These are phyloP conservation scores for Aureococcus anophagefferens DNA, from an alignment of 108 stramenopile genomes.

Conservation along the genomic window DNA sequence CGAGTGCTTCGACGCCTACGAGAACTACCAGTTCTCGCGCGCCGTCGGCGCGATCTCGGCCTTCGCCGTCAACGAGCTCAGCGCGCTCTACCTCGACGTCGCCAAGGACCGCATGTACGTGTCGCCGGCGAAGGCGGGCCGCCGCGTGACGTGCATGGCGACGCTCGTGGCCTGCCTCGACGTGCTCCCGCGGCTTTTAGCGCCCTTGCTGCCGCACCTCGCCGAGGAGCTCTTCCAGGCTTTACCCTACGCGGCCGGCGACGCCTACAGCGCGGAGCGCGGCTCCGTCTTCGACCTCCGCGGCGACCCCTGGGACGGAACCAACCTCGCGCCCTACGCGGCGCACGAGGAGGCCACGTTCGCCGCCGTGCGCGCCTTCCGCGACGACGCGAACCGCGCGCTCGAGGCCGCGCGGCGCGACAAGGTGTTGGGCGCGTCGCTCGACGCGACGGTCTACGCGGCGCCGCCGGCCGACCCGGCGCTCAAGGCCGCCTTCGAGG, in stretches of 20 bases:
- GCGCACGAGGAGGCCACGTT: constrained; percentile 53
- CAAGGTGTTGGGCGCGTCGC: constrained; percentile 74
- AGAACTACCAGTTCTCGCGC: constrained; percentile 69
- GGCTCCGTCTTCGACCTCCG: not conserved
- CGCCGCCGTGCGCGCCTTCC: constrained; percentile 54
- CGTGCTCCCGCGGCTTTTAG: constrained; percentile 68
- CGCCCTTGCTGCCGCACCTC: constrained; percentile 90
- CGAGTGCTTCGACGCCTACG: constrained; percentile 75
- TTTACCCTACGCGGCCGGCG: not conserved
- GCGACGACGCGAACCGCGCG: constrained; percentile 76
- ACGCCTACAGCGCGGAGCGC: not conserved
- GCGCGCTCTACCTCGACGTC: constrained; percentile 91
- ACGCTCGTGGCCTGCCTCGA: constrained; percentile 70
- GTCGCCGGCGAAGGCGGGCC: constrained; percentile 65
- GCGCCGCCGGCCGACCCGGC: constrained; percentile 32
- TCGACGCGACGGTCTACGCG: constrained; percentile 66
- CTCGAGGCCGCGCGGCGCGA: constrained; percentile 65
- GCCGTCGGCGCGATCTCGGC: constrained; percentile 71
- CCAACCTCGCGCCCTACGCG: constrained; percentile 26
- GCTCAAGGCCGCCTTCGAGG: constrained; percentile 19
- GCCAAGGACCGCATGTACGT: constrained; percentile 95
- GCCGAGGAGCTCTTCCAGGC: constrained; percentile 91
- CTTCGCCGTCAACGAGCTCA: constrained; percentile 80
- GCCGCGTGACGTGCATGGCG: constrained; percentile 56
- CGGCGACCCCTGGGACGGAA: not conserved